These are phyloP conservation scores for Lepidium campestre DNA, from an alignment of 441 rosid species.

Conservation along the genomic window DNA sequence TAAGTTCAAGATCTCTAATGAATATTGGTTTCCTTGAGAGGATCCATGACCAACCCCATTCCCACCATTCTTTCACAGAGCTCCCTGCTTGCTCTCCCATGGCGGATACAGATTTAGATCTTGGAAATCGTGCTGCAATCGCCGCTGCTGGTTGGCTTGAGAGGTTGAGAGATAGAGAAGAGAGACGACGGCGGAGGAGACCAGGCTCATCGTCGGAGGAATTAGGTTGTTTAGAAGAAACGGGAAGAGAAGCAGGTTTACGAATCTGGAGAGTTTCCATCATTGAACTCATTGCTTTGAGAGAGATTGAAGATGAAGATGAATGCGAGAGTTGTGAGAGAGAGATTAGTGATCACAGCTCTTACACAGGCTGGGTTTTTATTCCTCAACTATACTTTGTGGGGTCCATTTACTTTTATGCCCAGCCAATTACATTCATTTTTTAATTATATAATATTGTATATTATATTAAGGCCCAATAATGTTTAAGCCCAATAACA, in stretches of 20 bases:
- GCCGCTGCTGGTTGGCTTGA: constrained; percentile 28
- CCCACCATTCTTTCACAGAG: constrained; percentile 77
- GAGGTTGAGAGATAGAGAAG: constrained; percentile 62
- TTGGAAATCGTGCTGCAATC: constrained; percentile 41
- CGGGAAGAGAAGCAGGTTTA: constrained; percentile 25
- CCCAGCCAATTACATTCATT: constrained; percentile 20
- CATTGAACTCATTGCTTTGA: constrained; percentile 50
- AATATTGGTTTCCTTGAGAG: constrained; percentile 58
- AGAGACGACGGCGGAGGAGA: constrained; percentile 45
- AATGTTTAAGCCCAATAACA: background rate
- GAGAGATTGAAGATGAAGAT: background rate
- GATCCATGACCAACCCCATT: constrained; percentile 80
- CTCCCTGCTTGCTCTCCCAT: constrained; percentile 49
- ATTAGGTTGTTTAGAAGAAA: constrained; percentile 15
- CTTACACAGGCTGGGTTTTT: constrained; percentile 49
- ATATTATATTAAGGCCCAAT: too few relatives aligned
- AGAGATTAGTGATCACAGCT: constrained; percentile 33
- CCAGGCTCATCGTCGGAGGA: constrained; percentile 22
- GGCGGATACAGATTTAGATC: constrained; percentile 62
- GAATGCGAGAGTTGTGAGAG: background rate
- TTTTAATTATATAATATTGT: too few relatives aligned
- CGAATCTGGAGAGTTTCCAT: constrained; percentile 51
- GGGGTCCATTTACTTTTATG: constrained; percentile 25
- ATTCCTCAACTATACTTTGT: constrained; percentile 21
- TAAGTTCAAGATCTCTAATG: constrained; percentile 77